A percentile compares a stretch with the other conserved stretches of the same genome.
Evolutionary conservation across 2,329 filamentous ascomycete species (phyloP).

Genomic region (Fusarium marasasianum): DNA sequence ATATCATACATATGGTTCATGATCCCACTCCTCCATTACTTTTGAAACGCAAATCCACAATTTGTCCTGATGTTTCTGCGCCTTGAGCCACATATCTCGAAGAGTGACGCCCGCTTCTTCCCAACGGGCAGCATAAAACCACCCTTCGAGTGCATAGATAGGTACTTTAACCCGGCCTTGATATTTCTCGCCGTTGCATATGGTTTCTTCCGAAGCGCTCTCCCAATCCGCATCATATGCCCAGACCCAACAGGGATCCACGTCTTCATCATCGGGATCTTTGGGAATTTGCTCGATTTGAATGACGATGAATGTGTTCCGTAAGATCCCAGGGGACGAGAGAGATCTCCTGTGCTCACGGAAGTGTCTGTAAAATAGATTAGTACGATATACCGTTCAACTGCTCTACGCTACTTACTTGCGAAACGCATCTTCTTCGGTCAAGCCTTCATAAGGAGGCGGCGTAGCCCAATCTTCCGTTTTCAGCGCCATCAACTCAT

Average conservation of each 20-base stretch:
- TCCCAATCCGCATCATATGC: slow-evolving; percentile 35
- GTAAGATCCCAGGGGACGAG: not conserved
- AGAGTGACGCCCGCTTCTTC: slow-evolving; percentile 19
- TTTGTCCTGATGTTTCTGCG: slow-evolving; percentile 12
- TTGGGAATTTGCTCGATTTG: not conserved
- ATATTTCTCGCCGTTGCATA: slow-evolving; percentile 12
- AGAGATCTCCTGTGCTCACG: not conserved
- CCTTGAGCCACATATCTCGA: slow-evolving; percentile 35
- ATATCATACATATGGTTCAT: slow-evolving; percentile 12
- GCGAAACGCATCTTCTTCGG: not conserved
- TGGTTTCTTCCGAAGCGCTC: not conserved
- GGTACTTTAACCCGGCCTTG: slow-evolving; percentile 27
- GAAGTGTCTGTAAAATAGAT: not conserved
- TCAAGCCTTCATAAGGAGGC: fast-evolving
- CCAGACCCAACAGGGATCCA: slow-evolving; percentile 27
- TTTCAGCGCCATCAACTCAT: not conserved
- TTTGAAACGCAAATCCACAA: slow-evolving; percentile 28
- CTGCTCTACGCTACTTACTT: fast-evolving
- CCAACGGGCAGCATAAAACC: slow-evolving; percentile 33
- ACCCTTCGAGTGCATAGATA: not conserved
- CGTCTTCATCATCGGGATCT: not conserved
- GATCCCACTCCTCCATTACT: slow-evolving; percentile 28
- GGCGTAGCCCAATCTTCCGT: not conserved
- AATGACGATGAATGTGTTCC: not conserved
- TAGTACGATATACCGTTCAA: not conserved